Evolutionary conservation across 345 rosid genomes (phyloP).

Genomic region (Populus euphratica): DNA sequence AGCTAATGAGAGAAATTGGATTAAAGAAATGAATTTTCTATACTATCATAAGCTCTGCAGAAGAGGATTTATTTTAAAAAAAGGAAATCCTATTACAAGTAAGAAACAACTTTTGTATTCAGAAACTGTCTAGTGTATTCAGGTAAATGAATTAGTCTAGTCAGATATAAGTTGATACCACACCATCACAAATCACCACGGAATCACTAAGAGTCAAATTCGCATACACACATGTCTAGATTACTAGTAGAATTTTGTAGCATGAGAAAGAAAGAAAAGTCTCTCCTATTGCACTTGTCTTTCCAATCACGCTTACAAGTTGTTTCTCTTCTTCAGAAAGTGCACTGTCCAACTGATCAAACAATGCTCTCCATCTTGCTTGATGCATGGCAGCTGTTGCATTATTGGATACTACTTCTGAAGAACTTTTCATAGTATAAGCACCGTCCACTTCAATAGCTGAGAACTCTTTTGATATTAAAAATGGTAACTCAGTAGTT

Average conservation of each 20-base stretch:
- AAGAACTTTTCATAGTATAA: conserved; percentile 22
- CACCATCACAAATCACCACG: neutral
- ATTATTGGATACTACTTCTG: conserved; percentile 32
- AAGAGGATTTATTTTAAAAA: neutral
- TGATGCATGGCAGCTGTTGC: conserved; percentile 48
- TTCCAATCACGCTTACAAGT: conserved; percentile 49
- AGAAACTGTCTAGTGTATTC: neutral
- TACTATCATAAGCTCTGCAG: neutral
- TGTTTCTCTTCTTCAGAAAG: conserved; percentile 78
- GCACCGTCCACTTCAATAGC: conserved; percentile 42
- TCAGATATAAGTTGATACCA: neutral
- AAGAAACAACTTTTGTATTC: neutral
- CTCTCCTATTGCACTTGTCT: neutral
- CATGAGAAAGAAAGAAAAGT: neutral
- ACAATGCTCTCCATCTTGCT: conserved; percentile 59
- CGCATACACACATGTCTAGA: neutral
- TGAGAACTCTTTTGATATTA: conserved; percentile 68
- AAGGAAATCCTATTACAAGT: neutral
- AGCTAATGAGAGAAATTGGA: neutral
- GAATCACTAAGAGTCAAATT: neutral
- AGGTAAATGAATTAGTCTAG: neutral
- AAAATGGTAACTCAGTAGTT: conserved; percentile 66
- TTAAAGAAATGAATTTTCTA: neutral
- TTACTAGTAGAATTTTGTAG: neutral
- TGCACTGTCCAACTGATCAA: conserved; percentile 72